Percentiles rank a stretch among this genome's conserved stretches.
Conservation (phyloP, 2,329 filamentous ascomycete genomes). For the Boeremia exigua region DNA sequence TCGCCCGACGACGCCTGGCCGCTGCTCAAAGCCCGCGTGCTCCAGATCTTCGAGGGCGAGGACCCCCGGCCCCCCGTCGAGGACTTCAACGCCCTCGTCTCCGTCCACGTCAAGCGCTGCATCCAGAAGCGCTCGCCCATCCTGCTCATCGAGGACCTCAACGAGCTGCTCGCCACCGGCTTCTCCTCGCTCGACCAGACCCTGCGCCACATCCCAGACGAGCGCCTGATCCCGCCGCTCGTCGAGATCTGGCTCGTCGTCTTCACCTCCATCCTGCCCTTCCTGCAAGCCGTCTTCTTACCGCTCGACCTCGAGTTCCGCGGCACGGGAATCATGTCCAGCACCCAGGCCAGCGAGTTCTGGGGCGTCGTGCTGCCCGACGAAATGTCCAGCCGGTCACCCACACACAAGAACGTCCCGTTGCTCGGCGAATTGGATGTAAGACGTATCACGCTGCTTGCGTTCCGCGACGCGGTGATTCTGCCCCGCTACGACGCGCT, state of each 20-base stretch:
- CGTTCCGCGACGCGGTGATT: constrained; percentile 88
- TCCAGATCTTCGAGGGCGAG: constrained; percentile 82
- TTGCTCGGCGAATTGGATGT: constrained; percentile 73
- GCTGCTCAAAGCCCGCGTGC: constrained; percentile 74
- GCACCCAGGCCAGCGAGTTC: constrained; percentile 83
- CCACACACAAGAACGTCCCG: constrained; percentile 50
- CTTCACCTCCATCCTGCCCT: constrained; percentile 88
- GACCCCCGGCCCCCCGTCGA: constrained; percentile 81
- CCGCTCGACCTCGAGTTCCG: constrained; percentile 93
- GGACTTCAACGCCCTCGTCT: constrained; percentile 82
- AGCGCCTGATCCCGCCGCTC: constrained; percentile 84
- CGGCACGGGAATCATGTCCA: constrained; percentile 80
- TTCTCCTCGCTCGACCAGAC: constrained; percentile 88
- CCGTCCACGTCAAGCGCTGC: constrained; percentile 77
- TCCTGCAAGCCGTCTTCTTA: constrained; percentile 93
- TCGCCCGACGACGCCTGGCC: constrained; percentile 81
- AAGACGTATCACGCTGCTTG: constrained; percentile 83
- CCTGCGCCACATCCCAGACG: constrained; percentile 78
- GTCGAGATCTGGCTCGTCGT: constrained; percentile 95
- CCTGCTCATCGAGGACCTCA: constrained; percentile 75
- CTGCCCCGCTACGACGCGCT: constrained; percentile 87
- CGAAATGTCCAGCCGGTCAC: constrained; percentile 55
- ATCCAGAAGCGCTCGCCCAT: constrained; percentile 75
- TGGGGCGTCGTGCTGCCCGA: constrained; percentile 73
- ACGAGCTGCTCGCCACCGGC: constrained; percentile 77